These are phyloP conservation scores for Lentinula novae-zelandiae DNA, from an alignment of 1,284 basidiomycete species.

Conservation along the genomic window DNA sequence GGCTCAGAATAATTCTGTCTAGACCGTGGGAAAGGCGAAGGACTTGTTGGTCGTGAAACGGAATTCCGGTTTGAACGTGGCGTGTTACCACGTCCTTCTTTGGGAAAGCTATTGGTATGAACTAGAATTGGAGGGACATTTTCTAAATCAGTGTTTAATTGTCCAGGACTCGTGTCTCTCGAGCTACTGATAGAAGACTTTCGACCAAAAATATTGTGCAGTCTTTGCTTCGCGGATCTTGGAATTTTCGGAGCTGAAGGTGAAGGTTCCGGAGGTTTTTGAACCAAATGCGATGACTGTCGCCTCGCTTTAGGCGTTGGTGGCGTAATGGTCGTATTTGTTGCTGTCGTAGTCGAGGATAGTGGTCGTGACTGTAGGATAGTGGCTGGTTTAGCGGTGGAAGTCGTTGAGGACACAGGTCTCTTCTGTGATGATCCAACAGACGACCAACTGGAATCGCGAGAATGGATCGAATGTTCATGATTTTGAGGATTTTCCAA, in stretches of 20 bases:
- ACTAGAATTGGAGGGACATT: background rate
- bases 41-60: conserved; percentile 11
- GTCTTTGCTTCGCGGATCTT: conserved; percentile 32
- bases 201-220: conserved; percentile 49
- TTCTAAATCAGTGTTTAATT: background rate
- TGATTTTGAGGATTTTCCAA: conserved; percentile 21
- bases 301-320: conserved; percentile 40
- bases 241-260: conserved; percentile 23
- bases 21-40: conserved; percentile 10
- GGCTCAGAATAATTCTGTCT: conserved; percentile 11
- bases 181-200: conserved; percentile 6
- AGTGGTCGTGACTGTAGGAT: conserved; percentile 58
- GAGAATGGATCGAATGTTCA: conserved; percentile 14
- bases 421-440: conserved; percentile 12
- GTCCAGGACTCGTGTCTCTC: conserved; percentile 10
- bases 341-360: conserved; percentile 58
- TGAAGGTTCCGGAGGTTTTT: conserved; percentile 9
- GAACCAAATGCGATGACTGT: conserved; percentile 23
- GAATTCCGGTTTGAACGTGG: background rate
- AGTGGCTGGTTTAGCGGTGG: conserved; percentile 42
- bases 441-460: conserved; percentile 18
- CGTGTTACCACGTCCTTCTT: conserved; percentile 5
- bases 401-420: conserved; percentile 16
- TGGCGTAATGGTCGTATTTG: conserved; percentile 55
- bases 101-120: conserved; percentile 1